Evolutionary conservation across 2,329 filamentous ascomycete species (phyloP).

Genomic region (Phyllosticta paracitricarpa): DNA sequence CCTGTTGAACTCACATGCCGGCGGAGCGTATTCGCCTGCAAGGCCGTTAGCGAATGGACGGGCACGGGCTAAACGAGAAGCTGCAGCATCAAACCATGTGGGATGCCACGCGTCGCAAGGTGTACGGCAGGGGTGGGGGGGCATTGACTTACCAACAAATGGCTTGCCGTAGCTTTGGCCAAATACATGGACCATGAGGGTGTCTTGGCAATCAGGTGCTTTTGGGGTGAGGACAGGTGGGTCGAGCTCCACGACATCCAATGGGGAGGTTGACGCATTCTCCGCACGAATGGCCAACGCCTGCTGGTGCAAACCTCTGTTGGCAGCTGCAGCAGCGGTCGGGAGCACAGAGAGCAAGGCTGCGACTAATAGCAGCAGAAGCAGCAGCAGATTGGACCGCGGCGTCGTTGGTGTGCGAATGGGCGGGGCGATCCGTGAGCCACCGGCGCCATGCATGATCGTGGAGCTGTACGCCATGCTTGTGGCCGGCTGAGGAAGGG

Average conservation of each 20-base stretch:
- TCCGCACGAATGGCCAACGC: slow-evolving; percentile 3
- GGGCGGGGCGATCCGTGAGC: not conserved
- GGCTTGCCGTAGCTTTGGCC: slow-evolving; percentile 63
- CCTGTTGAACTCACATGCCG: slow-evolving; percentile 59
- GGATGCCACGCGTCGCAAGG: not conserved
- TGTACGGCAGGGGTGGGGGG: slow-evolving; percentile 13
- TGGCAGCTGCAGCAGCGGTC: not conserved
- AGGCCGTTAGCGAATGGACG: slow-evolving; percentile 7
- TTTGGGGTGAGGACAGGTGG: slow-evolving; percentile 50
- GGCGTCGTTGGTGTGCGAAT: not conserved
- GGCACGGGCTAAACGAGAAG: not conserved
- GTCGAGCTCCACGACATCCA: slow-evolving; percentile 61
- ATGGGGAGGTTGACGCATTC: slow-evolving; percentile 17
- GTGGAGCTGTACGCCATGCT: not conserved
- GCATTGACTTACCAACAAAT: slow-evolving; percentile 48
- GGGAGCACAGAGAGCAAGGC: not conserved
- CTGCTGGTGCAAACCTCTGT: not conserved
- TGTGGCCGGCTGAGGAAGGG: not conserved
- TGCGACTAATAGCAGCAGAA: not conserved
- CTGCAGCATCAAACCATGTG: not conserved
- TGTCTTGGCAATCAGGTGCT: slow-evolving; percentile 37
- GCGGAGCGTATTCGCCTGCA: slow-evolving; percentile 54
- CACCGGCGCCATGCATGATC: not conserved
- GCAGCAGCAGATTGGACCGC: not conserved
- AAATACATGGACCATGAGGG: slow-evolving; percentile 64